A percentile compares a stretch with the other conserved stretches of the same genome.
These are phyloP conservation scores for Fusarium guadeloupense DNA, from an alignment of 2,329 filamentous ascomycete species.

Conservation along the genomic window DNA sequence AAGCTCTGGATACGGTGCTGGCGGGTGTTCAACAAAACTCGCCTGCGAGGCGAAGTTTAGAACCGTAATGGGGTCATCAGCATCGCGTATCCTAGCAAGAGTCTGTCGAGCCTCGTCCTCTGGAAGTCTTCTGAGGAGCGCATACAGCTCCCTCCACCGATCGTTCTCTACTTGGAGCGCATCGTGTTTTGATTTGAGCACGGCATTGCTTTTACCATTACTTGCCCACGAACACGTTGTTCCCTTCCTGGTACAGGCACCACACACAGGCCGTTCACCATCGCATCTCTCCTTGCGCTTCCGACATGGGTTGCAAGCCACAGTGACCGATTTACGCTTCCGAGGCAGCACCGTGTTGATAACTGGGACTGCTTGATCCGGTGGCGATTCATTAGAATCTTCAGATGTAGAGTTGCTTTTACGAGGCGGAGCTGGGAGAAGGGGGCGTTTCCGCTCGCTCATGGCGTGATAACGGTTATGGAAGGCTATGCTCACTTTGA, in stretches of 20 bases:
- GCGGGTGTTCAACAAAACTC: neutral
- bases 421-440: neutral
- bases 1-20: neutral
- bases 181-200: neutral
- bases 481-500: neutral
- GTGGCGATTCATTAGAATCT: neutral
- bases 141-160: constrained; percentile 24
- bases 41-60: neutral
- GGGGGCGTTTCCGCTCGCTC: neutral
- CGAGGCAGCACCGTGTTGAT: neutral
- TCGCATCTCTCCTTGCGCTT: constrained; percentile 11
- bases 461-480: neutral
- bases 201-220: neutral
- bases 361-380: neutral
- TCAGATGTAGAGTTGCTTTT: neutral
- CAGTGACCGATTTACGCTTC: neutral
- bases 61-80: constrained; percentile 11
- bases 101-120: constrained; percentile 5
- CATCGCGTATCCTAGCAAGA: constrained; percentile 7
- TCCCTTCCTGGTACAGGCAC: neutral
- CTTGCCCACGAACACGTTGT: neutral
- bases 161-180: constrained; percentile 24
- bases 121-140: constrained; percentile 4
- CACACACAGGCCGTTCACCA: neutral
- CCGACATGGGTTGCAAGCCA: neutral